Percentiles rank a stretch among this genome's conserved stretches.
Conservation (phyloP, 2,329 filamentous ascomycete species). For the Pseudocercospora cruenta region DNA sequence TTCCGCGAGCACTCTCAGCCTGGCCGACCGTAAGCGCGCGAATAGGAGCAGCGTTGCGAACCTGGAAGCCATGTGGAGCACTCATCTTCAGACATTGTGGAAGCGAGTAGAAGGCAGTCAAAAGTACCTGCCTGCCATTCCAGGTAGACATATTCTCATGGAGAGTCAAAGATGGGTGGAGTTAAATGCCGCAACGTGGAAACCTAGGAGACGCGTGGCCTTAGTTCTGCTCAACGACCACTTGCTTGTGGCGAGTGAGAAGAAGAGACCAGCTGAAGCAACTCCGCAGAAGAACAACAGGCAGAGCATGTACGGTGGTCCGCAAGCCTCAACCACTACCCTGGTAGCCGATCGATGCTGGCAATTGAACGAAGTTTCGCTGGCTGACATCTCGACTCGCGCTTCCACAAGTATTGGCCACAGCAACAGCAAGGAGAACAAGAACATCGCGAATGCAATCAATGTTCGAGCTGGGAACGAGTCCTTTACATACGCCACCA, state of each 20-base stretch:
- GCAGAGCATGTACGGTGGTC: constrained; percentile 38
- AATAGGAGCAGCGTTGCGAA: constrained; percentile 89
- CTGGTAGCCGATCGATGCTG: constrained; percentile 93
- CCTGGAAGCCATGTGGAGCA: constrained; percentile 69
- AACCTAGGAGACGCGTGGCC: constrained; percentile 84
- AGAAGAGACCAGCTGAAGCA: constrained; percentile 65
- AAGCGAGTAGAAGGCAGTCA: constrained; percentile 98
- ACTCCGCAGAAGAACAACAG: constrained; percentile 33
- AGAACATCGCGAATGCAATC: constrained; percentile 73
- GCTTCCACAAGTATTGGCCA: constrained; percentile 29
- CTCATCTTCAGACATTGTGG: constrained; percentile 78
- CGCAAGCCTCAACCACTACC: constrained; percentile 59
- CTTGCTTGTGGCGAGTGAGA: constrained; percentile 88
- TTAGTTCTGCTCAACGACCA: constrained; percentile 95
- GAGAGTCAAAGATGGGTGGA: constrained; percentile 95
- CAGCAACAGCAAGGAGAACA: constrained; percentile 53
- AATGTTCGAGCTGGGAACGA: constrained; percentile 88
- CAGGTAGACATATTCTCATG: constrained; percentile 90
- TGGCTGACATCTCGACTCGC: constrained; percentile 75
- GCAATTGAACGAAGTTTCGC: constrained; percentile 88
- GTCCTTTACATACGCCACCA: constrained; percentile 89
- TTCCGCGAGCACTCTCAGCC: constrained; percentile 34
- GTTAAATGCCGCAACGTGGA: constrained; percentile 96
- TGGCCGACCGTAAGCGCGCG: constrained; percentile 59
- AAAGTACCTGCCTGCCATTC: constrained; percentile 88